Percentiles rank a stretch among this genome's conserved stretches.
Evolutionary conservation across 2,329 filamentous ascomycete species (phyloP).

Genomic region (Neospermospora avenae): DNA sequence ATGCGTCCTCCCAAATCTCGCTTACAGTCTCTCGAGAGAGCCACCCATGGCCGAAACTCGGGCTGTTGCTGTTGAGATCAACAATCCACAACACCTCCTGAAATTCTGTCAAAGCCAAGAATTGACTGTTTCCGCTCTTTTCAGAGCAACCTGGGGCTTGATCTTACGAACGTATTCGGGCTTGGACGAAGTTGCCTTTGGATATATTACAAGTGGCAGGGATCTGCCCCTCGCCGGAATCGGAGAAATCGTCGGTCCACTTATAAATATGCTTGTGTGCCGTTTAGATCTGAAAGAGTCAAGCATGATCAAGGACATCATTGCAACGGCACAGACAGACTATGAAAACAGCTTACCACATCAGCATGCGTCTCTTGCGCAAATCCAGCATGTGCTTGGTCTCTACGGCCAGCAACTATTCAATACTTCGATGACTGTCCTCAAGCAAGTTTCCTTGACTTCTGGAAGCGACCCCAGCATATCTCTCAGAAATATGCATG

Average conservation of each 20-base stretch:
- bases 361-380: slow-evolving; percentile 42
- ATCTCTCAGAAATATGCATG: slow-evolving; percentile 9
- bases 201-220: slow-evolving; percentile 40
- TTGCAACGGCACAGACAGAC: slow-evolving; percentile 32
- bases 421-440: slow-evolving; percentile 28
- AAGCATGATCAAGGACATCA: slow-evolving; percentile 29
- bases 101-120: slow-evolving; percentile 38
- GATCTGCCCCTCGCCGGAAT: slow-evolving; percentile 45
- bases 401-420: slow-evolving; percentile 21
- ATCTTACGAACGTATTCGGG: slow-evolving; percentile 38
- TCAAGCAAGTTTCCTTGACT: not conserved
- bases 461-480: slow-evolving; percentile 5
- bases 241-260: slow-evolving; percentile 44
- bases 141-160: slow-evolving; percentile 40
- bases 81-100: slow-evolving; percentile 27
- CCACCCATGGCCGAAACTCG: slow-evolving; percentile 14
- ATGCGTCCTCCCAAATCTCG: slow-evolving; percentile 38
- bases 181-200: slow-evolving; percentile 39
- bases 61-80: slow-evolving; percentile 13
- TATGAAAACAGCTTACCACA: slow-evolving; percentile 36
- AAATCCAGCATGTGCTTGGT: slow-evolving; percentile 35
- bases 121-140: slow-evolving; percentile 38
- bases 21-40: slow-evolving; percentile 16
- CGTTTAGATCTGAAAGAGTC: slow-evolving; percentile 24
- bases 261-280: slow-evolving; percentile 41